Evolutionary conservation across 2,329 filamentous ascomycete genomes (phyloP).

Genomic region (Paraphaeosphaeria minitans): DNA sequence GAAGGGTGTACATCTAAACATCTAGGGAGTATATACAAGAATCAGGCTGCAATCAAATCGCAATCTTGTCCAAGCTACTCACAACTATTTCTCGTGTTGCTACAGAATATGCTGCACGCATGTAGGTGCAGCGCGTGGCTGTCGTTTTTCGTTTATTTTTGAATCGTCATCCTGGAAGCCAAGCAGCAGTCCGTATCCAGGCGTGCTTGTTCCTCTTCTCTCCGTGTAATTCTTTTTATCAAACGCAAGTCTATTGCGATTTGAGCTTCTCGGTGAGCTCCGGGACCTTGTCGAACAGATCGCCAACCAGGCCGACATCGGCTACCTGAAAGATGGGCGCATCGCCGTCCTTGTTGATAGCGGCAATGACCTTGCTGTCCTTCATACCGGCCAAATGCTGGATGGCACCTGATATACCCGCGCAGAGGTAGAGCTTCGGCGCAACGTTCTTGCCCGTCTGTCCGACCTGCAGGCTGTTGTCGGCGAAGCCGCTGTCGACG

Average conservation of each 20-base stretch:
- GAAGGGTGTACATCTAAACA: background rate
- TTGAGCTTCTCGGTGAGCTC: constrained; percentile 96
- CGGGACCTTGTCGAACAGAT: constrained; percentile 93
- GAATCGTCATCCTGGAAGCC: background rate
- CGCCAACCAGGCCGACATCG: constrained; percentile 92
- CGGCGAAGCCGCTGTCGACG: constrained; percentile 95
- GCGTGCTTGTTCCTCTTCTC: background rate
- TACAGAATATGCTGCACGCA: background rate
- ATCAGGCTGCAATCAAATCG: background rate
- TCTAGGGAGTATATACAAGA: background rate
- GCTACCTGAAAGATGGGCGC: constrained; percentile 98
- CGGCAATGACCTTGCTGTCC: constrained; percentile 98
- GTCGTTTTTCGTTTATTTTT: constrained; percentile 4
- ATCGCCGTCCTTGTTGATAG: constrained; percentile 97
- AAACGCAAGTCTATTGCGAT: constrained; percentile 34
- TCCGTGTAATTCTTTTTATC: constrained; percentile 3
- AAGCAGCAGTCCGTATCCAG: background rate
- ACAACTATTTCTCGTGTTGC: background rate
- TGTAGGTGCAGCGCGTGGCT: background rate
- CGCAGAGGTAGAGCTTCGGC: constrained; percentile 91
- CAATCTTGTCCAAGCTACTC: background rate
- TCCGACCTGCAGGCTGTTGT: constrained; percentile 97
- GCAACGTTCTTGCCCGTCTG: constrained; percentile 99
- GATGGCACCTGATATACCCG: constrained; percentile 95
- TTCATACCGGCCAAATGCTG: constrained; percentile 99